A percentile compares a stretch with the other conserved stretches of the same genome.
phyloP scores from a whole-genome alignment of 2,329 filamentous ascomycete species.

The Pseudopyrenochaeta lycopersici region DNA sequence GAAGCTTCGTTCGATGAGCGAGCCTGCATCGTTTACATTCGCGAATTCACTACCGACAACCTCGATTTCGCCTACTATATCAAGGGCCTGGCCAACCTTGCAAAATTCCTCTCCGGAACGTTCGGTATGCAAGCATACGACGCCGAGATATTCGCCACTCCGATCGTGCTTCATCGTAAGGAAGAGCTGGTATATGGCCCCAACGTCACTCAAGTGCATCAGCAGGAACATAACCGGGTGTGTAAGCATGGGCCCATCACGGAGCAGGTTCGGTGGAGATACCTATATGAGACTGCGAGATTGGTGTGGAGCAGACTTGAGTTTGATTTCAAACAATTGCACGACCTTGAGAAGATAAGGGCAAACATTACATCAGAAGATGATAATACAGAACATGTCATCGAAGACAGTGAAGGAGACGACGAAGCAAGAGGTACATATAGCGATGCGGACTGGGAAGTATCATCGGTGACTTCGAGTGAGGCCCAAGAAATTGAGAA shows the following conservation, averaged over 20 bases:
- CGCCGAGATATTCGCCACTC: conserved; percentile 23
- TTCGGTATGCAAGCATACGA: conserved; percentile 25
- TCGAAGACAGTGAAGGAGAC: too few relatives aligned
- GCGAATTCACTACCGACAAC: conserved; percentile 24
- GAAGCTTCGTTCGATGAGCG: neutral
- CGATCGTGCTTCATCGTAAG: conserved; percentile 1
- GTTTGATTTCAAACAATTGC: conserved; percentile 10
- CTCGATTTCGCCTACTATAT: conserved; percentile 30
- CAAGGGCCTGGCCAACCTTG: conserved; percentile 12
- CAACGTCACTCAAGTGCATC: neutral
- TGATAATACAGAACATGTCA: neutral
- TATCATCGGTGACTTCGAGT: neutral
- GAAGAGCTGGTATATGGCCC: neutral
- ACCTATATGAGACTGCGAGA: conserved; percentile 27
- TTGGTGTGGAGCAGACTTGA: conserved; percentile 24
- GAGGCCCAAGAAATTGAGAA: conserved; percentile 1
- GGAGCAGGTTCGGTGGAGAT: conserved; percentile 26
- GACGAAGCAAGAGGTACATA: neutral
- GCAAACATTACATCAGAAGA: neutral
- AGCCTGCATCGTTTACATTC: conserved; percentile 26
- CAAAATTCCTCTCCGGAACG: conserved; percentile 21
- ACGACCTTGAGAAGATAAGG: conserved; percentile 1
- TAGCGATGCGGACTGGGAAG: neutral
- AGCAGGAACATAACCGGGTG: neutral
- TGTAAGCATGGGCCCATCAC: conserved; percentile 1